A percentile compares a stretch with the other conserved stretches of the same genome.
These are phyloP conservation scores for Zalaria obscura DNA, from an alignment of 2,329 filamentous ascomycete species.

Conservation along the genomic window DNA sequence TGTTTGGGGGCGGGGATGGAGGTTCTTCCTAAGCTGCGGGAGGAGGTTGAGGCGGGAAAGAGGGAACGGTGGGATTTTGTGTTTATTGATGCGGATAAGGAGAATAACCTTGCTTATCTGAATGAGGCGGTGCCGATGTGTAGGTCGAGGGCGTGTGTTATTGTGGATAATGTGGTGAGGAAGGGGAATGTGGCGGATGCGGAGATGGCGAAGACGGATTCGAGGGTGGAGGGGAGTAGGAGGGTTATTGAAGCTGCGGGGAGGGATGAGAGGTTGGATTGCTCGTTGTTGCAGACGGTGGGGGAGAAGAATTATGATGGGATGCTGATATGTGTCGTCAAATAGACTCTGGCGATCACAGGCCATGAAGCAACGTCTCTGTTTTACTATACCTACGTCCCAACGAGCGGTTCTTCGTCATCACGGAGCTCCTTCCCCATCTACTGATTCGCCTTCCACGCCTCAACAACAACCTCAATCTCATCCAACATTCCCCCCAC, in stretches of 20 bases:
- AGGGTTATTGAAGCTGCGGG: conserved; percentile 28
- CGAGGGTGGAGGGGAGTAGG: conserved; percentile 14
- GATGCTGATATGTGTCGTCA: conserved; percentile 26
- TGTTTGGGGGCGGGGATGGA: conserved; percentile 9
- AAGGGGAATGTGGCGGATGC: conserved; percentile 22
- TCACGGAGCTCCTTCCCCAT: too few species aligned
- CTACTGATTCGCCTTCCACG: too few species aligned
- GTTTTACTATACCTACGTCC: too few species aligned
- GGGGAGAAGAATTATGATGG: conserved; percentile 35
- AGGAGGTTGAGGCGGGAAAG: conserved; percentile 7
- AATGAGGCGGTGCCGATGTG: conserved; percentile 8
- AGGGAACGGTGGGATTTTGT: conserved; percentile 10
- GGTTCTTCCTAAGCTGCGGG: conserved; percentile 8
- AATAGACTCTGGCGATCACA: too few species aligned
- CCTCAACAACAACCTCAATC: too few species aligned
- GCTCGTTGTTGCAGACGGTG: conserved; percentile 30
- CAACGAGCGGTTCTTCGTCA: too few species aligned
- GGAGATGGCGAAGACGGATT: conserved; percentile 12
- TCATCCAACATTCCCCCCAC: too few species aligned
- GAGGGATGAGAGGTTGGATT: conserved; percentile 26
- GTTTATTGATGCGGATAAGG: conserved; percentile 14
- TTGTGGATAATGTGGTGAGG: conserved; percentile 12
- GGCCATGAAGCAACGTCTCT: too few species aligned
- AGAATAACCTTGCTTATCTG: conserved; percentile 10
- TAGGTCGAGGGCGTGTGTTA: conserved; percentile 6